A percentile compares a stretch with the other conserved stretches of the same genome.
phyloP scores from a whole-genome alignment of 495 filamentous ascomycete species.

The Echria macrotheca region DNA sequence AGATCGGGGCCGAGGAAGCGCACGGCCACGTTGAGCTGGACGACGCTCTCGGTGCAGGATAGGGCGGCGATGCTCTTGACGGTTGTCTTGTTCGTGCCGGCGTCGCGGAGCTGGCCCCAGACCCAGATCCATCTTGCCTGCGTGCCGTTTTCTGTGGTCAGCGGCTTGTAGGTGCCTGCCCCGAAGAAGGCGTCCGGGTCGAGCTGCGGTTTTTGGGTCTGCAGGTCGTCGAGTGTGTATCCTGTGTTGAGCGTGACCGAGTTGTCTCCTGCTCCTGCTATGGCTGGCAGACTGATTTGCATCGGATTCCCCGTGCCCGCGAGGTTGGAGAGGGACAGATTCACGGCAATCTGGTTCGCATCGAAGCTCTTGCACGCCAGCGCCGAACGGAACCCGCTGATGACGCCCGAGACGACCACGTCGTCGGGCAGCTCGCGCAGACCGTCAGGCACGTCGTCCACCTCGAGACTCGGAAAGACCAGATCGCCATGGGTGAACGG shows the following conservation, averaged over 20 bases:
- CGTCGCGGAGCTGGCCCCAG: conserved; percentile 20
- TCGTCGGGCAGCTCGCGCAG: conserved; percentile 10
- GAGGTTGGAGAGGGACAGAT: conserved; percentile 8
- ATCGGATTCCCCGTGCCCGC: conserved; percentile 10
- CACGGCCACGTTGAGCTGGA: conserved; percentile 16
- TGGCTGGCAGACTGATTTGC: conserved; percentile 8
- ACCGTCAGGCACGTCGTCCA: conserved; percentile 9
- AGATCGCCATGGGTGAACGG: conserved; percentile 22
- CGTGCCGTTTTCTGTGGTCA: conserved; percentile 2
- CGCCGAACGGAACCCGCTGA: conserved; percentile 17
- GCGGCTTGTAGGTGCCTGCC: conserved; percentile 10
- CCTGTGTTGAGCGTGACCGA: conserved; percentile 1
- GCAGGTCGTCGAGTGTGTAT: background rate
- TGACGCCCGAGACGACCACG: conserved; percentile 10
- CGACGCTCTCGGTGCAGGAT: conserved; percentile 22
- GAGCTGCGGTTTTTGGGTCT: background rate
- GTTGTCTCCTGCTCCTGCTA: background rate
- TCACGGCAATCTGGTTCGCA: conserved; percentile 14
- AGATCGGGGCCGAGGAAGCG: conserved; percentile 16
- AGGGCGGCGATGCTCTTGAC: conserved; percentile 14
- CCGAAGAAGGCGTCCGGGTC: conserved; percentile 18
- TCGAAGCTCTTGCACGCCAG: conserved; percentile 17
- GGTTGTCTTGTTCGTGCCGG: conserved; percentile 3
- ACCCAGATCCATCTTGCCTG: conserved; percentile 18
- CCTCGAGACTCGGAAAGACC: conserved; percentile 14